phyloP scores from a whole-genome alignment of 768 basidiomycete species.

The Naganishia kalamii region DNA sequence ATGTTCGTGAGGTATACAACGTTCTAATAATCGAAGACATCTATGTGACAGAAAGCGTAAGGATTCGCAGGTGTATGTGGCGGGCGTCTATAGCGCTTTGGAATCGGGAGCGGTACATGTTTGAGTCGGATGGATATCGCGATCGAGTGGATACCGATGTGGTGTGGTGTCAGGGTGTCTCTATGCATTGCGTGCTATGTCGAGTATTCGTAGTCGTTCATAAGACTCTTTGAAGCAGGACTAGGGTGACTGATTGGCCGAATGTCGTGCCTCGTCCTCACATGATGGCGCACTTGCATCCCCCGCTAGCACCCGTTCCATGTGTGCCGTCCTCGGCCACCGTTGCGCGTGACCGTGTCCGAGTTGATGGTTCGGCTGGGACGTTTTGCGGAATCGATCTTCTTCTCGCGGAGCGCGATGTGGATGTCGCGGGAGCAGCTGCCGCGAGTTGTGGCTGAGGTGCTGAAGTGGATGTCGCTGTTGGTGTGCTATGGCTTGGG shows the following conservation, averaged over 20 bases:
- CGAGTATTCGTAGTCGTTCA: no score
- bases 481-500: background rate
- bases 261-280: conserved; percentile 7
- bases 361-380: conserved; percentile 16
- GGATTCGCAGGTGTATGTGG: background rate
- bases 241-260: no score
- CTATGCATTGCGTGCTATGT: no score
- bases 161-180: no score
- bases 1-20: background rate
- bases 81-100: background rate
- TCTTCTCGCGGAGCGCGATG: conserved; percentile 4
- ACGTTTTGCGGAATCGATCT: no score
- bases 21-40: background rate
- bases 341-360: conserved; percentile 11
- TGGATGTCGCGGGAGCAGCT: background rate
- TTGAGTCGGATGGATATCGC: no score
- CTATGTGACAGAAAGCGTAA: background rate
- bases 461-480: conserved; percentile 31
- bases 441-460: background rate
- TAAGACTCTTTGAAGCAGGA: no score
- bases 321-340: conserved; percentile 10
- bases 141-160: no score
- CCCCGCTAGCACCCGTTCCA: conserved; percentile 26
- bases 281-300: conserved; percentile 45
- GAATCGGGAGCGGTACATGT: no score